A percentile compares a stretch with the other conserved stretches of the same genome.
phyloP scores from a whole-genome alignment of 2,329 filamentous ascomycete genomes.

The Grosmannia clavigera region DNA sequence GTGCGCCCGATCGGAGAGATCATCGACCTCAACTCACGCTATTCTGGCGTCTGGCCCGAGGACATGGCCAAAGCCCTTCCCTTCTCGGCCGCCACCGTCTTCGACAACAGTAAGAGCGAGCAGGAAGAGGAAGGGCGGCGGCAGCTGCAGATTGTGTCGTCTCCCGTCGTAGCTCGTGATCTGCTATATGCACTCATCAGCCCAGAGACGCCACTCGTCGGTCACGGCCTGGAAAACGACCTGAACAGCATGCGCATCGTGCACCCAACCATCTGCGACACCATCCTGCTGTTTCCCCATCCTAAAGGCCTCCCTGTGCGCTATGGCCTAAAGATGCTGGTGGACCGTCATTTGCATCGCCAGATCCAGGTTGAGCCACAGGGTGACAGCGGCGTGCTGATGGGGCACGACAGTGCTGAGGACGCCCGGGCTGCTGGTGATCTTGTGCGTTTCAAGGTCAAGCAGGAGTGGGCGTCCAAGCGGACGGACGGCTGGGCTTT shows the following conservation, averaged over 20 bases:
- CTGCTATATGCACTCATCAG: conserved; percentile 66
- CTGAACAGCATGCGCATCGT: conserved; percentile 49
- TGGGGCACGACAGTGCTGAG: conserved; percentile 84
- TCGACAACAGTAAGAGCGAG: neutral
- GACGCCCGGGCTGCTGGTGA: conserved; percentile 85
- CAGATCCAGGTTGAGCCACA: conserved; percentile 62
- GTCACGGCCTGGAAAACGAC: conserved; percentile 92
- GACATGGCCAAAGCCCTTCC: conserved; percentile 59
- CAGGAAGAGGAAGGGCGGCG: conserved; percentile 17
- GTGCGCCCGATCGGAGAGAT: conserved; percentile 14
- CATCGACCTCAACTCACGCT: conserved; percentile 57
- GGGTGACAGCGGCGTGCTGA: conserved; percentile 21
- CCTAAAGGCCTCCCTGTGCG: conserved; percentile 63
- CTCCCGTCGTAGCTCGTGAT: conserved; percentile 60
- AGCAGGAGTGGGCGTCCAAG: conserved; percentile 57
- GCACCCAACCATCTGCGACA: conserved; percentile 14
- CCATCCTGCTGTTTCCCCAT: conserved; percentile 56
- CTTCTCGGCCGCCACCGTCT: conserved; percentile 26
- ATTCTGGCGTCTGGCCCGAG: conserved; percentile 72
- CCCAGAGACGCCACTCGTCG: conserved; percentile 71
- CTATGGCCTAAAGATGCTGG: conserved; percentile 63
- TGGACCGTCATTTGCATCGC: conserved; percentile 54
- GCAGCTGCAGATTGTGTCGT: conserved; percentile 59
- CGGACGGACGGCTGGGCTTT: conserved; percentile 55
- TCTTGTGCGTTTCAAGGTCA: conserved; percentile 60